Conservation (phyloP, 1,139 yeast species). For the Zygotorulaspora mrakii region DNA sequence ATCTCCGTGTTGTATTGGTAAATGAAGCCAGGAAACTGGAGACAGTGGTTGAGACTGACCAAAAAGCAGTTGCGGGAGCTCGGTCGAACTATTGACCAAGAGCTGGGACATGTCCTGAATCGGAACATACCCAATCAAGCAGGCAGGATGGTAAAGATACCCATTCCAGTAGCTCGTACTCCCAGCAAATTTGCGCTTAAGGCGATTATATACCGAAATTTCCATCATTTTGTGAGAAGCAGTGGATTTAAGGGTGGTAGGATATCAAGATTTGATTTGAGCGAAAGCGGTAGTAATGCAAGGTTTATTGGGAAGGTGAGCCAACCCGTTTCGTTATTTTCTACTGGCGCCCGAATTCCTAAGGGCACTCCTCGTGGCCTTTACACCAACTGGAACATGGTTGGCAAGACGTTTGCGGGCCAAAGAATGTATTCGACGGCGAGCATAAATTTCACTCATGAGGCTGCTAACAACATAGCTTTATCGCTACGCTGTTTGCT, state of each 20-base stretch:
- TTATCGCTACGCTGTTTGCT: slow-evolving; percentile 38
- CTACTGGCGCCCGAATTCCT: slow-evolving; percentile 15
- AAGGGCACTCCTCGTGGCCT: slow-evolving; percentile 22
- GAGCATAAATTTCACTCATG: slow-evolving; percentile 32
- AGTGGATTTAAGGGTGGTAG: too few relatives aligned
- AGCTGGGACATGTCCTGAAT: slow-evolving; percentile 15
- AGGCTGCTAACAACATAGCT: slow-evolving; percentile 41
- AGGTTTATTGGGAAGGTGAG: slow-evolving; percentile 7
- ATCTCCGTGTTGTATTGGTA: background rate
- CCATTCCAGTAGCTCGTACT: slow-evolving; percentile 17
- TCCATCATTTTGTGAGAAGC: slow-evolving; percentile 7
- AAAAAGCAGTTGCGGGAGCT: slow-evolving; percentile 21
- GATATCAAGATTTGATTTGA: slow-evolving; percentile 2
- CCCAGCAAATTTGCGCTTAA: slow-evolving; percentile 9
- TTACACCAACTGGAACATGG: slow-evolving; percentile 23
- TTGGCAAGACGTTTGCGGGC: slow-evolving; percentile 11
- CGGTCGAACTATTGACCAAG: slow-evolving; percentile 20
- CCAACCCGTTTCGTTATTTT: slow-evolving; percentile 11
- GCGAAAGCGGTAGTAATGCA: slow-evolving; percentile 1
- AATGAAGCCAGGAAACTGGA: slow-evolving; percentile 22
- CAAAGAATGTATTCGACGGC: slow-evolving; percentile 23
- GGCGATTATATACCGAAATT: slow-evolving; percentile 5
- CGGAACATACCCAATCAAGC: slow-evolving; percentile 17
- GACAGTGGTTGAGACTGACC: slow-evolving; percentile 23
- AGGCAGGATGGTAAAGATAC: slow-evolving; percentile 15